Evolutionary conservation across 192 early-diverging fungal genomes (phyloP).

Genomic region (Coemansia sp.): DNA sequence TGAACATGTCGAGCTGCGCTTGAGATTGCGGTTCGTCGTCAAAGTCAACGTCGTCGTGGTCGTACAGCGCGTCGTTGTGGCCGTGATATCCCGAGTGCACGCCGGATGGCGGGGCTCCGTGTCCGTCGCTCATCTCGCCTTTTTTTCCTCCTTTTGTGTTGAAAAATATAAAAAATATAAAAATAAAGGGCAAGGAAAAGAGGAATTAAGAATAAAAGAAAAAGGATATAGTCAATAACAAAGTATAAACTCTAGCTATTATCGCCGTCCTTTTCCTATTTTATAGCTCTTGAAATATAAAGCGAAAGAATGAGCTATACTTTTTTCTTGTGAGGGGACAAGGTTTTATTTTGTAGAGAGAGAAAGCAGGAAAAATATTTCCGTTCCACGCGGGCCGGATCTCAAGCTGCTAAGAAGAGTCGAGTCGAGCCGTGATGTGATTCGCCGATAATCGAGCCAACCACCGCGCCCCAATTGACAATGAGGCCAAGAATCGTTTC

Average conservation of each 20-base stretch:
- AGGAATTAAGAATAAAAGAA: slow-evolving; percentile 17
- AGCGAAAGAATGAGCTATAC: background rate
- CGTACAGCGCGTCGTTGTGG: slow-evolving; percentile 32
- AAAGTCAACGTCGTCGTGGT: slow-evolving; percentile 36
- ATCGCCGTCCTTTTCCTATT: background rate
- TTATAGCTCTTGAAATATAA: background rate
- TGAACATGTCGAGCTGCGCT: slow-evolving; percentile 42
- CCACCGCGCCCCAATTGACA: background rate
- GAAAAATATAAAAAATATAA: slow-evolving; percentile 9
- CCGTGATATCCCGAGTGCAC: slow-evolving; percentile 23
- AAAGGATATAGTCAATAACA: slow-evolving; percentile 5
- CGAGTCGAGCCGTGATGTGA: slow-evolving; percentile 1
- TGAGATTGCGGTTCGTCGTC: slow-evolving; percentile 13
- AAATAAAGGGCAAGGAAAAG: slow-evolving; percentile 13
- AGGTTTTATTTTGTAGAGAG: background rate
- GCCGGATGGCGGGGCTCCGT: slow-evolving; percentile 22
- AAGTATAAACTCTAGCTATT: background rate
- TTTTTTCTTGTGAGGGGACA: background rate
- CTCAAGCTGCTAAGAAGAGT: background rate
- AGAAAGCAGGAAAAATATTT: slow-evolving; percentile 8
- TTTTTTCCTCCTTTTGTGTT: slow-evolving; percentile 1
- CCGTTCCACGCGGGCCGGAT: background rate
- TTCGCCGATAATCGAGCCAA: slow-evolving; percentile 4
- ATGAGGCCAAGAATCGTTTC: background rate
- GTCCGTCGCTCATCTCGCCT: slow-evolving; percentile 49